Percentiles rank a stretch among this genome's conserved stretches.
phyloP scores from a whole-genome alignment of 495 filamentous ascomycete genomes.

The Barbatosphaeria neglecta region DNA sequence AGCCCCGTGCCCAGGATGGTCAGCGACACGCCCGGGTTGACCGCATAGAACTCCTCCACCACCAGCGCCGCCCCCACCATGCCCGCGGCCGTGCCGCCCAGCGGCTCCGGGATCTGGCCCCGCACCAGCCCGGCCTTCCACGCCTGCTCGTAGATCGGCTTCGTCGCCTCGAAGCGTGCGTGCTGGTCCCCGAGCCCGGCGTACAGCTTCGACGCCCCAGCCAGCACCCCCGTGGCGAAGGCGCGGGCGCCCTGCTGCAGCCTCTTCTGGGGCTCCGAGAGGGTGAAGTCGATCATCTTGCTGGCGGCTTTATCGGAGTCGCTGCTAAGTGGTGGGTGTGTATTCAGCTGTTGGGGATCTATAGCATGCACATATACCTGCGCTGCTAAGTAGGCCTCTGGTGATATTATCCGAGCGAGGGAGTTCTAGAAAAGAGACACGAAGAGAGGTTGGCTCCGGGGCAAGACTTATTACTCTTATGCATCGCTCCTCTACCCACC shows the following conservation, averaged over 20 bases:
- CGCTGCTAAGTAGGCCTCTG: too few relatives aligned
- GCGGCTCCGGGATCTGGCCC: conserved; percentile 27
- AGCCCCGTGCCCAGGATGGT: conserved; percentile 42
- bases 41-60: conserved; percentile 40
- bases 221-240: neutral
- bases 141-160: conserved; percentile 31
- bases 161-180: conserved; percentile 34
- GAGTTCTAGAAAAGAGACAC: too few relatives aligned
- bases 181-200: conserved; percentile 13
- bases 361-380: too few relatives aligned
- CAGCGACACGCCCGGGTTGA: conserved; percentile 34
- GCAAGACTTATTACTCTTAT: too few relatives aligned
- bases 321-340: too few relatives aligned
- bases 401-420: too few relatives aligned
- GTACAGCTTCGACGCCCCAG: conserved; percentile 11
- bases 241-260: neutral
- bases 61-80: conserved; percentile 38
- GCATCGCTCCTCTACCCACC: too few relatives aligned
- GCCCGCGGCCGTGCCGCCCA: conserved; percentile 30
- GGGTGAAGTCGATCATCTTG: neutral
- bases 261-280: neutral
- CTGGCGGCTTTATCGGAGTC: too few relatives aligned
- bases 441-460: too few relatives aligned
- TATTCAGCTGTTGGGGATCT: too few relatives aligned
- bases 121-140: conserved; percentile 34